phyloP scores from a whole-genome alignment of 2,329 filamentous ascomycete species.

The Clarireedia monteithiana region DNA sequence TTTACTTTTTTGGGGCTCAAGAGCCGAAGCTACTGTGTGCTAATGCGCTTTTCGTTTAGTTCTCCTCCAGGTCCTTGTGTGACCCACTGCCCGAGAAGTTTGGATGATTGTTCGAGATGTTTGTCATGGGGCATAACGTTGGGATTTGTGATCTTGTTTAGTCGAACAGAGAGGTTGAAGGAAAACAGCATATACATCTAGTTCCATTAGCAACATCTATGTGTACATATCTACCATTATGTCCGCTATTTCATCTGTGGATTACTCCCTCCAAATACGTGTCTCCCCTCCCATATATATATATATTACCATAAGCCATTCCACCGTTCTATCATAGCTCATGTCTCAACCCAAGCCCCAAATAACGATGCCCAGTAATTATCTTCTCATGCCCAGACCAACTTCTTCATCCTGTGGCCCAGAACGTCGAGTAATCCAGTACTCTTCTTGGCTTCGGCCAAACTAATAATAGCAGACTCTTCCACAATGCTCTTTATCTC shows the following conservation, averaged over 20 bases:
- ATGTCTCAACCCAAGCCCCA: not conserved
- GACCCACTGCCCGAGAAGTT: not conserved
- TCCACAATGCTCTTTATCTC: constrained; percentile 42
- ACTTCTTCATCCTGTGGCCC: constrained; percentile 84
- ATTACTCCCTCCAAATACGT: not conserved
- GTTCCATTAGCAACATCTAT: not conserved
- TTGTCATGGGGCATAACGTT: not conserved
- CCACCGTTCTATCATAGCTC: too few species aligned
- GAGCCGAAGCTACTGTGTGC: not conserved
- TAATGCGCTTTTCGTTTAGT: constrained; percentile 6
- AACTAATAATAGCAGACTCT: constrained; percentile 66
- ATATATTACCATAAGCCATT: too few species aligned
- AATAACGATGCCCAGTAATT: not conserved
- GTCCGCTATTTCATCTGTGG: not conserved
- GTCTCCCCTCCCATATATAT: not conserved
- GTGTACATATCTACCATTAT: not conserved
- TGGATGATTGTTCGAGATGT: not conserved
- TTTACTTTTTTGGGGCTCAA: not conserved
- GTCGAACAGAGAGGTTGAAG: not conserved
- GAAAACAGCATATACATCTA: not conserved
- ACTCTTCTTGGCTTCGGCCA: constrained; percentile 77
- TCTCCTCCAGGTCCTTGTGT: not conserved
- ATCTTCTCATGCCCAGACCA: constrained; percentile 62
- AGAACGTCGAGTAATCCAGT: constrained; percentile 82
- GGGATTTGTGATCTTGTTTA: not conserved